Percentiles rank a stretch among this genome's conserved stretches.
Conservation (phyloP, 192 early-diverging fungal genomes). For the Gonapodya prolifera region DNA sequence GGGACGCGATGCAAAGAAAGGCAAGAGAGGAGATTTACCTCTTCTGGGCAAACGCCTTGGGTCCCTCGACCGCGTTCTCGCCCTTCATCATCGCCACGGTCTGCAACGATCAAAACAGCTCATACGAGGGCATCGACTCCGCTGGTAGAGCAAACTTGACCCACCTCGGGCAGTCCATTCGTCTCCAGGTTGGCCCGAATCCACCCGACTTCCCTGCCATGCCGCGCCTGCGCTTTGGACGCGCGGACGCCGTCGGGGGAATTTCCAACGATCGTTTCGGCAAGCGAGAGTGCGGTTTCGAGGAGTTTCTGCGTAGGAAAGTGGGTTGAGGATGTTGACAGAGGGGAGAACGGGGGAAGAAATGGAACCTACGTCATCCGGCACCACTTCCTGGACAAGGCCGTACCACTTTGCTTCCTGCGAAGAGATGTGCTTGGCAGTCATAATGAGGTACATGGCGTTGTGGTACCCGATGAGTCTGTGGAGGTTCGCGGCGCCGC, state of each 20-base stretch:
- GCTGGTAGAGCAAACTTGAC: no score
- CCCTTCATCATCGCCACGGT: neutral
- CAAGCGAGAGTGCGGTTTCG: neutral
- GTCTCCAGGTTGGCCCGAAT: neutral
- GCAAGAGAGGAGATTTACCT: no score
- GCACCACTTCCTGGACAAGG: constrained; percentile 1
- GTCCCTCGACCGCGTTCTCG: neutral
- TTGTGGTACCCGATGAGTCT: constrained; percentile 5
- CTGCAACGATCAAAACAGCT: no score
- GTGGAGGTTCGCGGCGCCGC: constrained; percentile 7
- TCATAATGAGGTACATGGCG: neutral
- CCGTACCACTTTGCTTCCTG: neutral
- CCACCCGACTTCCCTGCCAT: constrained; percentile 2
- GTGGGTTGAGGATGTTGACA: neutral
- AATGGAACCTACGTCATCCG: neutral
- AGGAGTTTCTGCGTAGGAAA: neutral
- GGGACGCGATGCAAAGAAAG: no score
- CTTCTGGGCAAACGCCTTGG: constrained; percentile 2
- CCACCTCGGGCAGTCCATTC: neutral
- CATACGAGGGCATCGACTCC: no score
- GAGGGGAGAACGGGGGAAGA: neutral
- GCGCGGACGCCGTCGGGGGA: constrained; percentile 1
- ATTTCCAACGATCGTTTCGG: neutral
- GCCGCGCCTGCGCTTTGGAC: constrained; percentile 3
- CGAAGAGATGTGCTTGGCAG: neutral